Evolutionary conservation across 202 grass and related monocot species (phyloP), one percentile per base, ranked within the genome.

Genomic region (Digitaria exilis): DNA sequence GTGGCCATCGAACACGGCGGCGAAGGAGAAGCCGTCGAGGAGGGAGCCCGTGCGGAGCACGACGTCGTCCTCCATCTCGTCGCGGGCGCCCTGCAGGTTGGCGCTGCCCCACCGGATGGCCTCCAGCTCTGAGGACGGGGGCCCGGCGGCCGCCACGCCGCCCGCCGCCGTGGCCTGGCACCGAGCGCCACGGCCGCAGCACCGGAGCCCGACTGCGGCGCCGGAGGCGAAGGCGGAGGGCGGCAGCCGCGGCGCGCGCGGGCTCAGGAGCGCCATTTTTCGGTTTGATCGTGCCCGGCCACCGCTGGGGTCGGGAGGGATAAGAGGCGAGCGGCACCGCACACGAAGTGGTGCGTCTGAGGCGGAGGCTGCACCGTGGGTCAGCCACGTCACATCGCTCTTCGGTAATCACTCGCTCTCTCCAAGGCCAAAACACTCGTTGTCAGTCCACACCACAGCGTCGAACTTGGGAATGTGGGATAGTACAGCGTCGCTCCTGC

Each of bases 51-150:
- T 76, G 10, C 89, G 80, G 77, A 96, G 59, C 71, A 99, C 62
- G 78, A 96, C 75, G 35, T 99, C 91, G 83, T 99, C 96, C 93
- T 99, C 93, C 93, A 94, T 99, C 89, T 99, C 96, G 11, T 94
- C 90, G 43, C 93, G 93, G 35, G 81, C 65, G 81, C 93, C 96
- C 78, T 99, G 91, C 65, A 94, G 83, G 91, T 99, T 99, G 78
- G 84, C 88, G 46, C 70, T 96, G 30, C 96, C 93, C 96, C 89
- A 99, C 31, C 87, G 87, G 54, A 98, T 84, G 67, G 80, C 68
- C 50, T 89, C 85, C 66, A 95, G 64, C 71, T 65, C 79, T 18
- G 84, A 65, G 55, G 81, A 42, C 32, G 89, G 71, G 80, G 78
- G 43, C 4, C 80, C 65, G 2, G 58, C 19, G 50, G 90, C 87